Base-by-base conservation (phyloP, 73 alveolate genomes). In the Diophrys sp. region DNA sequence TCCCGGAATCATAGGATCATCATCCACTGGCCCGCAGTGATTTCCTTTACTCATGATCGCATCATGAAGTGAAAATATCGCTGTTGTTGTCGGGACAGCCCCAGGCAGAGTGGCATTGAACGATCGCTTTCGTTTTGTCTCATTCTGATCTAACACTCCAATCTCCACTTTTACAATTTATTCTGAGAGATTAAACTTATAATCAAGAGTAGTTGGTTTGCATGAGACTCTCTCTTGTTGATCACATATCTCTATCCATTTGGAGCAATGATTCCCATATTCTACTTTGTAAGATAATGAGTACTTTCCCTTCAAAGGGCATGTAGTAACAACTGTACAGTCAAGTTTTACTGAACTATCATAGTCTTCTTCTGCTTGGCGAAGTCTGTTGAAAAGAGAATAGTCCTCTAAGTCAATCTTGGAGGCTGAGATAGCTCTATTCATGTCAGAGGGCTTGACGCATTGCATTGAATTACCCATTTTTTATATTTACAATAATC, bases 11-110 rank as follows among this genome's bases (percentile, higher is more conserved):
- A n/a, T n/a, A n/a, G n/a, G n/a, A n/a, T n/a, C n/a, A n/a, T n/a
- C n/a, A n/a, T n/a, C n/a, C n/a, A 68, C 1, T 23, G 72, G 72
- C 26, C 11, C 72, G n/a, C 72, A 62, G 5, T 25, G 75, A 28
- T 2, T 28, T 29, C 75, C 75, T 28, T 68, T 68, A 2, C 27
- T n/a, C 75, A 68, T 26, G 2, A 68, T 68, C 24, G 54, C 75
- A 28, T 68, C 75, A 31, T 68, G 34, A 25, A 68, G 23, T 25
- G 23, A 28, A 68, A 25, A 28, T 5, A 28, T 2, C 29, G 8
- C 23, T 44, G 31, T 25, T 68, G 31, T 31, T 26, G 25, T 68
- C 75, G 23, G 75, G 75, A 2, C 29, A 44, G n/a, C 55, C 34
- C 31, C 23, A 1, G 75, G 2, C 34, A 68, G 34, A 2, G 31